phyloP scores from a whole-genome alignment of 192 early-diverging fungal species.

The Umbelopsis ramanniana region DNA sequence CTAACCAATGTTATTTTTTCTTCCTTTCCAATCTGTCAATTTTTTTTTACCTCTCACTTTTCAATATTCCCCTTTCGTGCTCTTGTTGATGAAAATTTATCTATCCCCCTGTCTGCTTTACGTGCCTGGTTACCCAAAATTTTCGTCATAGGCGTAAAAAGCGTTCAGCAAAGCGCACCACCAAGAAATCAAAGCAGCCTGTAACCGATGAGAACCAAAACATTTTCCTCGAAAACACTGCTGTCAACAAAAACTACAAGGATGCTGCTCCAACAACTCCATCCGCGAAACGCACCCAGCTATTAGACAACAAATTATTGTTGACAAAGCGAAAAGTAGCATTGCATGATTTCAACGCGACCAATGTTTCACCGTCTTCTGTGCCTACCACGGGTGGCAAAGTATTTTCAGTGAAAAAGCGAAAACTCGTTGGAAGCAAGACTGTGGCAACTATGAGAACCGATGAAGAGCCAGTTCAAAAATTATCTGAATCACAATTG shows the following conservation, averaged over 20 bases:
- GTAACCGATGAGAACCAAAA: constrained; percentile 15
- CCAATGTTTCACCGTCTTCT: neutral
- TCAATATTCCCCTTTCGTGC: neutral
- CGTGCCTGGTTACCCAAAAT: neutral
- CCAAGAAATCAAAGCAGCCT: constrained; percentile 18
- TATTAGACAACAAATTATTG: neutral
- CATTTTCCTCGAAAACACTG: neutral
- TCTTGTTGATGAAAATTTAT: constrained; percentile 1
- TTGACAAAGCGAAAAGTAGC: neutral
- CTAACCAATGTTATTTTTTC: neutral
- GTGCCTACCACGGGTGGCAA: neutral
- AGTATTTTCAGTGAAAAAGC: neutral
- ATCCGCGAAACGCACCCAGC: neutral
- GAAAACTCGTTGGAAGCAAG: neutral
- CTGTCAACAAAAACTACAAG: neutral
- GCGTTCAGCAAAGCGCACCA: neutral
- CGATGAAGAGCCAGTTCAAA: neutral
- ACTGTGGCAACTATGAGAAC: neutral
- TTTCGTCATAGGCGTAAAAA: constrained; percentile 14
- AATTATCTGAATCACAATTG: neutral
- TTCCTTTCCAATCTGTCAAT: neutral
- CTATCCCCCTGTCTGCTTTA: neutral
- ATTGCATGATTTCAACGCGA: neutral
- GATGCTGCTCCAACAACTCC: neutral
- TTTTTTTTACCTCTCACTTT: neutral